Conservation (phyloP, 1,284 basidiomycete species). For the Pyrrhoderma lamaoense region DNA sequence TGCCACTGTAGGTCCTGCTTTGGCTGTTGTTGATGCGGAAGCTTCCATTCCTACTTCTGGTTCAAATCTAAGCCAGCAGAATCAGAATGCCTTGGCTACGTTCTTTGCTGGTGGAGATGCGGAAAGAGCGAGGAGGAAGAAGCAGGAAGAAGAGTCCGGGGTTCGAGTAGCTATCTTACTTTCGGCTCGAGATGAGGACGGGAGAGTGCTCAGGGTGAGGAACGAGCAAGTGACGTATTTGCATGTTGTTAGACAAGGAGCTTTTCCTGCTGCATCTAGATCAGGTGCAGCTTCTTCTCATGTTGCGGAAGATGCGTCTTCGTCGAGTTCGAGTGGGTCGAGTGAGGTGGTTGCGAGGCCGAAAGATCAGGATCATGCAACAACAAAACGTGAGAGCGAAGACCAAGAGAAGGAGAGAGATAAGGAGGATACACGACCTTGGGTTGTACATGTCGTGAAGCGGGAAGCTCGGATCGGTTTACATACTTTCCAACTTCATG, state of each 20-base stretch:
- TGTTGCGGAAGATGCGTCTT: not conserved
- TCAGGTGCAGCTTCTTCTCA: not conserved
- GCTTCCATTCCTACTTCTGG: slow-evolving; percentile 17
- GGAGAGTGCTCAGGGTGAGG: slow-evolving; percentile 45
- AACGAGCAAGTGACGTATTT: slow-evolving; percentile 86
- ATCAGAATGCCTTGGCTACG: slow-evolving; percentile 7
- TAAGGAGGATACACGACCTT: slow-evolving; percentile 47
- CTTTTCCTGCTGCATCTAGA: slow-evolving; percentile 22
- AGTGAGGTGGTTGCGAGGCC: not conserved
- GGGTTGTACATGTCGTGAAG: slow-evolving; percentile 86
- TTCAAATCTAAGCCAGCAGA: not conserved
- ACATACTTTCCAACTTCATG: slow-evolving; percentile 86
- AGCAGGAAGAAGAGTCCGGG: slow-evolving; percentile 45
- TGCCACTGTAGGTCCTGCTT: slow-evolving; percentile 44
- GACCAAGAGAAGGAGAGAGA: slow-evolving; percentile 24
- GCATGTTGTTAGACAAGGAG: slow-evolving; percentile 70
- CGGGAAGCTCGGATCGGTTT: slow-evolving; percentile 86
- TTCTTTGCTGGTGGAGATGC: slow-evolving; percentile 24
- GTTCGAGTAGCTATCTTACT: slow-evolving; percentile 71
- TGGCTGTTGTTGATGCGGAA: slow-evolving; percentile 67
- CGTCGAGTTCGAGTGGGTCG: slow-evolving; percentile 19
- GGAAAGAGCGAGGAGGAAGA: slow-evolving; percentile 33
- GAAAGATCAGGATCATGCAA: not conserved
- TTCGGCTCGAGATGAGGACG: slow-evolving; percentile 68
- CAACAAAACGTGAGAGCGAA: not conserved